Evolutionary conservation across 2,329 filamentous ascomycete species (phyloP).

Genomic region (Fusarium azukiicola): DNA sequence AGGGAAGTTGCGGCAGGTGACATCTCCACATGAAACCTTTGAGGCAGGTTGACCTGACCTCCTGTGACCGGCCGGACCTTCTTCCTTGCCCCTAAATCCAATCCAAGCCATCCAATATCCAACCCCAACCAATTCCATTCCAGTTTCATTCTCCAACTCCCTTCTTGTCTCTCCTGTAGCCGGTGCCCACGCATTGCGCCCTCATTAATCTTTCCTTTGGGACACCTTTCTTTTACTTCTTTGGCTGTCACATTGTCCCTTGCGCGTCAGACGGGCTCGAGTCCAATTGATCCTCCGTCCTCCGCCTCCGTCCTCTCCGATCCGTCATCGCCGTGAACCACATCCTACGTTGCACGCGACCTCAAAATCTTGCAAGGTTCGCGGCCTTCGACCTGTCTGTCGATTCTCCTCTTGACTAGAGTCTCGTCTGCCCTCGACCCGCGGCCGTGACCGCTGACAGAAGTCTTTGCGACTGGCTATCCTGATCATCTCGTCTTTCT

Average conservation of each 20-base stretch:
- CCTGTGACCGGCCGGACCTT: conserved; percentile 44
- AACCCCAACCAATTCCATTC: conserved; percentile 45
- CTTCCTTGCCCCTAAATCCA: conserved; percentile 48
- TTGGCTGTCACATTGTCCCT: conserved; percentile 6
- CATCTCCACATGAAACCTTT: conserved; percentile 24
- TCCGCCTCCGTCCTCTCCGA: not conserved
- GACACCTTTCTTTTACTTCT: conserved; percentile 23
- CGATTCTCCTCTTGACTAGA: conserved; percentile 15
- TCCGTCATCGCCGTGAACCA: conserved; percentile 35
- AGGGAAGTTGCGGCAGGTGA: not conserved
- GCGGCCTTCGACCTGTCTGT: conserved; percentile 29
- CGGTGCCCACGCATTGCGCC: conserved; percentile 22
- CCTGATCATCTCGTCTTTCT: conserved; percentile 21
- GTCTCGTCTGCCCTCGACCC: conserved; percentile 20
- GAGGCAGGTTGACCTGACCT: not conserved
- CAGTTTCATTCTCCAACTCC: conserved; percentile 39
- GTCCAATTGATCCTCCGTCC: not conserved
- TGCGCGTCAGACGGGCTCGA: conserved; percentile 32
- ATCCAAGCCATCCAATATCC: conserved; percentile 48
- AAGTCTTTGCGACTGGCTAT: conserved; percentile 31
- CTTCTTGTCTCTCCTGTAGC: conserved; percentile 39
- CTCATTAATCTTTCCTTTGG: conserved; percentile 15
- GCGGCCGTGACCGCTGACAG: conserved; percentile 39
- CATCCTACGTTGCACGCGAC: conserved; percentile 50
- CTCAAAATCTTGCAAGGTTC: conserved; percentile 40